Conservation (phyloP, 2,329 filamentous ascomycete species). For the Sarocladium brachiariae region DNA sequence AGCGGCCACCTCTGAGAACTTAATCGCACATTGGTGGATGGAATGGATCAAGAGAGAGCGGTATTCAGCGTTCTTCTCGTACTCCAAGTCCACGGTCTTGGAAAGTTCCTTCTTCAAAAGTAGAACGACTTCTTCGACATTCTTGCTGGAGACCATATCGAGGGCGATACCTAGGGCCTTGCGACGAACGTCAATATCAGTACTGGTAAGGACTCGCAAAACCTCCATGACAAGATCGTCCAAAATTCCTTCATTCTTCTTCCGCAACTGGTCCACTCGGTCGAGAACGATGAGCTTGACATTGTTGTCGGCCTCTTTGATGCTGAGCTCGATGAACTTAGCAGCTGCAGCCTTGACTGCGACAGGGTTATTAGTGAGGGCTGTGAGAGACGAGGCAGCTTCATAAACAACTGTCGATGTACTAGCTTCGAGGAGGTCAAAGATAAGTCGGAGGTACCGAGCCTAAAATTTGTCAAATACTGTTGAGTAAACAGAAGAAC, state of each 20-base stretch:
- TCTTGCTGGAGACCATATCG: constrained; percentile 98
- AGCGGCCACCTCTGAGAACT: constrained; percentile 95
- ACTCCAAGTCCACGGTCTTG: constrained; percentile 97
- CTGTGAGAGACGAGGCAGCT: constrained; percentile 88
- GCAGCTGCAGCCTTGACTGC: constrained; percentile 93
- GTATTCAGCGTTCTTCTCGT: constrained; percentile 96
- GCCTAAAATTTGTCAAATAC: constrained; percentile 56
- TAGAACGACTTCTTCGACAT: constrained; percentile 94
- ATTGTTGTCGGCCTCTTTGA: constrained; percentile 98
- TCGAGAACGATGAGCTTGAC: constrained; percentile 98
- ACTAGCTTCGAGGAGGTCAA: constrained; percentile 88
- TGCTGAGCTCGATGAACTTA: constrained; percentile 95
- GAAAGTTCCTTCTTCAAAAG: constrained; percentile 94
- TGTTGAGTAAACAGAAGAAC: not conserved
- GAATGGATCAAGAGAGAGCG: constrained; percentile 92
- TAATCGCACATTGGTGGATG: constrained; percentile 97
- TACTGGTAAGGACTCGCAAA: constrained; percentile 85
- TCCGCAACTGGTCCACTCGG: constrained; percentile 79
- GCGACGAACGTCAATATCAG: constrained; percentile 89
- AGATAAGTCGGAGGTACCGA: constrained; percentile 87
- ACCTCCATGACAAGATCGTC: constrained; percentile 98
- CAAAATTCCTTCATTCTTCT: constrained; percentile 82
- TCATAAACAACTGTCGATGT: constrained; percentile 96
- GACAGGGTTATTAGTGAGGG: constrained; percentile 91
- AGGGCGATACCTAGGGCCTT: constrained; percentile 87